Conservation (phyloP, 2,329 filamentous ascomycete genomes). For the Epichloe hybrida region DNA sequence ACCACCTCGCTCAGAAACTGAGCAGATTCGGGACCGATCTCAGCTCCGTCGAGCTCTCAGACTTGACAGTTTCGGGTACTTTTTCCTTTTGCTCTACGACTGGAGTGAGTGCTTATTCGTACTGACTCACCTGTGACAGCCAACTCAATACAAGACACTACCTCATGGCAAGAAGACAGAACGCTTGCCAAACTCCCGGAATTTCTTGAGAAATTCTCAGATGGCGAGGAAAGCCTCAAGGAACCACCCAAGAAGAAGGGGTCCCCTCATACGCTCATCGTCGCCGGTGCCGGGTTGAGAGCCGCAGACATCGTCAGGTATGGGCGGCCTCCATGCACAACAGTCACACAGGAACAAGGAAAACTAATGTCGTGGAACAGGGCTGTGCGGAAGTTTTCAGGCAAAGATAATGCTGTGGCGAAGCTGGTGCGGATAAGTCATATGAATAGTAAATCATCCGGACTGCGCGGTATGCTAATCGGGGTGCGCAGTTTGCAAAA, state of each 20-base stretch:
- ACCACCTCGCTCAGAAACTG: slow-evolving; percentile 71
- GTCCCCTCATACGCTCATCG: slow-evolving; percentile 72
- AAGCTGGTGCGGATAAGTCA: slow-evolving; percentile 47
- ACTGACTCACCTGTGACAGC: slow-evolving; percentile 31
- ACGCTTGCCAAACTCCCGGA: slow-evolving; percentile 59
- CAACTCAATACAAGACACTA: slow-evolving; percentile 66
- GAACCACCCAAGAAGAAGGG: slow-evolving; percentile 56
- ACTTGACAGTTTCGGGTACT: slow-evolving; percentile 66
- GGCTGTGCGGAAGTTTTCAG: slow-evolving; percentile 63
- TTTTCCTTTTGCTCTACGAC: slow-evolving; percentile 7
- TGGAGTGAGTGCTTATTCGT: slow-evolving; percentile 2
- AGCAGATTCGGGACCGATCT: slow-evolving; percentile 67
- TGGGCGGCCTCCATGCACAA: slow-evolving; percentile 7
- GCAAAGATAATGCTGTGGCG: slow-evolving; percentile 62
- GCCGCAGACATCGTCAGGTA: slow-evolving; percentile 74
- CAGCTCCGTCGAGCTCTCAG: slow-evolving; percentile 71
- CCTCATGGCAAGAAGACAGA: slow-evolving; percentile 53
- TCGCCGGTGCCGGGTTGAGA: slow-evolving; percentile 72
- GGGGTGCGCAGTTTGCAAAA: slow-evolving; percentile 61
- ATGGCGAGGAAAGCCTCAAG: slow-evolving; percentile 44
- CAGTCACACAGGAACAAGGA: not conserved
- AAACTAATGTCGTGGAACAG: slow-evolving; percentile 25
- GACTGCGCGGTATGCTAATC: slow-evolving; percentile 1
- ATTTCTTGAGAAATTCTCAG: slow-evolving; percentile 59
- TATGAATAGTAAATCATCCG: no score